Percentiles rank a stretch among this genome's conserved stretches.
These are phyloP conservation scores for Monosporascus sp. DNA, from an alignment of 2,329 filamentous ascomycete genomes.

Conservation along the genomic window DNA sequence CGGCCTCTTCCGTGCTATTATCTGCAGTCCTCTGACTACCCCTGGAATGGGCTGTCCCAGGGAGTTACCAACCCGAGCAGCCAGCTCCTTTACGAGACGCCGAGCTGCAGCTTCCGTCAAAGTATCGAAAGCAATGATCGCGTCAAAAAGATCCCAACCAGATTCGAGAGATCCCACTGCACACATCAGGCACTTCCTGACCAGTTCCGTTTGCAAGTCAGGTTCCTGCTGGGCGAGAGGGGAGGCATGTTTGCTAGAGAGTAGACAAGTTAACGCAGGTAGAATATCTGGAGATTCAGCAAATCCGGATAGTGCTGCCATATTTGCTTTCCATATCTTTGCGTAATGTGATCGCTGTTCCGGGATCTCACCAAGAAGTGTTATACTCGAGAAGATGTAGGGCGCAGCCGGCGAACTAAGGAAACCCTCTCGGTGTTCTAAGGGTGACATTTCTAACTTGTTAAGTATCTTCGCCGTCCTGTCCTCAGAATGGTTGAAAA, in stretches of 20 bases:
- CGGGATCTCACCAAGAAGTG: slow-evolving; percentile 44
- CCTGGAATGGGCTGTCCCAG: slow-evolving; percentile 17
- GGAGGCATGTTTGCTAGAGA: slow-evolving; percentile 39
- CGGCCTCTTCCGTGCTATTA: slow-evolving; percentile 41
- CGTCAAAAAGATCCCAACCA: slow-evolving; percentile 43
- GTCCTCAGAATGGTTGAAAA: slow-evolving; percentile 32
- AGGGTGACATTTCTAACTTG: slow-evolving; percentile 45
- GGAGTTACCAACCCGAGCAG: slow-evolving; percentile 12
- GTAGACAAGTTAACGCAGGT: slow-evolving; percentile 37
- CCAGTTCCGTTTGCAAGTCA: slow-evolving; percentile 43
- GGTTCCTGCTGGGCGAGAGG: slow-evolving; percentile 32
- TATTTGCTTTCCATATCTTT: slow-evolving; percentile 40
- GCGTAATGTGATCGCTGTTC: slow-evolving; percentile 33
- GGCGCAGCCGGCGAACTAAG: slow-evolving; percentile 64
- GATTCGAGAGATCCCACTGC: slow-evolving; percentile 26
- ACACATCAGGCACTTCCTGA: slow-evolving; percentile 34
- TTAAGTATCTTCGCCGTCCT: slow-evolving; percentile 32
- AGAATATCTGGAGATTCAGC: slow-evolving; percentile 24
- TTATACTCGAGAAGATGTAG: slow-evolving; percentile 61
- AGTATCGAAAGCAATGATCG: slow-evolving; percentile 38
- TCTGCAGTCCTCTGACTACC: slow-evolving; percentile 42
- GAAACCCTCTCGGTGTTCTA: slow-evolving; percentile 51
- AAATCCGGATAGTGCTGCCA: slow-evolving; percentile 34
- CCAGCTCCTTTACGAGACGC: slow-evolving; percentile 30
- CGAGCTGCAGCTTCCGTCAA: slow-evolving; percentile 31